These are phyloP conservation scores for Brassica juncea DNA, from an alignment of 345 rosid genomes.

Conservation along the genomic window DNA sequence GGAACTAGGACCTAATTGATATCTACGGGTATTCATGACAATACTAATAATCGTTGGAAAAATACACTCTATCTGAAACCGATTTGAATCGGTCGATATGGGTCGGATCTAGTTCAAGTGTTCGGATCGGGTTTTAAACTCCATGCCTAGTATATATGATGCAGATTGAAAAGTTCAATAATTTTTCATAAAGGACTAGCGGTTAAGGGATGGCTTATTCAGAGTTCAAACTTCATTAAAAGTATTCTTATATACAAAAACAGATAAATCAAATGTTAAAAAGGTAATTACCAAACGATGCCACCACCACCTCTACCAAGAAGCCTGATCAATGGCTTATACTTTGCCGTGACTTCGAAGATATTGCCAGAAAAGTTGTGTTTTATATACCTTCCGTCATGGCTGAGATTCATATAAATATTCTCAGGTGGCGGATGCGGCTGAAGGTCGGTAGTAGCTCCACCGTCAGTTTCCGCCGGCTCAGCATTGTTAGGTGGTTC, in stretches of 20 bases:
- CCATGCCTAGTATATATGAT: not conserved
- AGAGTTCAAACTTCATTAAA: not conserved
- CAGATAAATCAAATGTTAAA: not conserved
- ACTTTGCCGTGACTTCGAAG: conserved; percentile 81
- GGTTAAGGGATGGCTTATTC: not conserved
- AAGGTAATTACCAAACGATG: conserved; percentile 64
- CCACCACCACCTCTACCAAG: conserved; percentile 89
- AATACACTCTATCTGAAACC: not conserved
- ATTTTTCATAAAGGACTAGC: not conserved
- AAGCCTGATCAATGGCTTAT: conserved; percentile 74
- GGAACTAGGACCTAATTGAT: not conserved
- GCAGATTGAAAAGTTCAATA: not conserved
- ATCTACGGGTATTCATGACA: not conserved
- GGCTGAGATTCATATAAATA: conserved; percentile 59
- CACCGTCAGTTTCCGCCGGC: not conserved
- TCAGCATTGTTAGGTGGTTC: not conserved
- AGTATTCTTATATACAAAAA: not conserved
- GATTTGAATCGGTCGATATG: not conserved
- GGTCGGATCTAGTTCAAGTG: not conserved
- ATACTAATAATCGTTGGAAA: too few relatives aligned
- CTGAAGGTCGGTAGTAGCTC: not conserved
- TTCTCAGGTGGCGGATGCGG: conserved; percentile 31
- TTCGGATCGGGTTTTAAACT: not conserved
- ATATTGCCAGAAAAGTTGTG: conserved; percentile 69
- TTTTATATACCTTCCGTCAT: conserved; percentile 69